phyloP scores from a whole-genome alignment of 2,329 filamentous ascomycete genomes.

The Rugonectria rugulosa region DNA sequence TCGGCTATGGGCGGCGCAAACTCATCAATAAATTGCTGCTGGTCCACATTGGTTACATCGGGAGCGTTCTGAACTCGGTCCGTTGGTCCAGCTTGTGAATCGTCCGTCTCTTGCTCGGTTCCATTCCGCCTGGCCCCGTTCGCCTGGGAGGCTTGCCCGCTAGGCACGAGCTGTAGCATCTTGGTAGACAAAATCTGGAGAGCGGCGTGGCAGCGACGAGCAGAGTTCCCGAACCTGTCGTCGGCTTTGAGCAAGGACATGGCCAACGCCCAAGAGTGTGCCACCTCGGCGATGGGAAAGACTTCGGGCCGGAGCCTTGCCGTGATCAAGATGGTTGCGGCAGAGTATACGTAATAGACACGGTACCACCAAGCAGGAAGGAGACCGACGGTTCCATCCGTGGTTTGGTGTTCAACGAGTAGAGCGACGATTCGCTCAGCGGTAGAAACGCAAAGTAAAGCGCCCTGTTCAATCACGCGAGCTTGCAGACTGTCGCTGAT shows the following conservation, averaged over 20 bases:
- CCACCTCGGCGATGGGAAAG: constrained; percentile 38
- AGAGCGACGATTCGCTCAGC: constrained; percentile 44
- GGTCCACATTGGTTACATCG: constrained; percentile 19
- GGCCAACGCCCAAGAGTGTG: constrained; percentile 43
- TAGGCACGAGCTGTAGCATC: constrained; percentile 36
- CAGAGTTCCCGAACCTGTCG: constrained; percentile 44
- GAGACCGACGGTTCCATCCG: constrained; percentile 43
- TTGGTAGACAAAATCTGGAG: constrained; percentile 46
- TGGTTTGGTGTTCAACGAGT: constrained; percentile 40
- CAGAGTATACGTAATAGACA: constrained; percentile 48
- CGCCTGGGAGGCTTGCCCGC: not conserved
- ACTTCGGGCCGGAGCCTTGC: constrained; percentile 45
- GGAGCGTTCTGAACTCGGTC: not conserved
- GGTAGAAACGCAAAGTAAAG: constrained; percentile 44
- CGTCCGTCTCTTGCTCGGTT: not conserved
- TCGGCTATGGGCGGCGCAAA: constrained; percentile 34
- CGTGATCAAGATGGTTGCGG: constrained; percentile 46
- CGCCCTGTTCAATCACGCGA: constrained; percentile 44
- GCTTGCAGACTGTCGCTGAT: constrained; percentile 33
- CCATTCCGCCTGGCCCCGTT: not conserved
- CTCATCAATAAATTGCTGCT: constrained; percentile 30
- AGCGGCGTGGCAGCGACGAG: constrained; percentile 43
- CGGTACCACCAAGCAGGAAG: constrained; percentile 51
- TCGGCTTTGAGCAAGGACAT: constrained; percentile 44
- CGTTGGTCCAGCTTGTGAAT: not conserved